Evolutionary conservation across 305 asterid species (phyloP).

Genomic region (Fraxinus platypoda): DNA sequence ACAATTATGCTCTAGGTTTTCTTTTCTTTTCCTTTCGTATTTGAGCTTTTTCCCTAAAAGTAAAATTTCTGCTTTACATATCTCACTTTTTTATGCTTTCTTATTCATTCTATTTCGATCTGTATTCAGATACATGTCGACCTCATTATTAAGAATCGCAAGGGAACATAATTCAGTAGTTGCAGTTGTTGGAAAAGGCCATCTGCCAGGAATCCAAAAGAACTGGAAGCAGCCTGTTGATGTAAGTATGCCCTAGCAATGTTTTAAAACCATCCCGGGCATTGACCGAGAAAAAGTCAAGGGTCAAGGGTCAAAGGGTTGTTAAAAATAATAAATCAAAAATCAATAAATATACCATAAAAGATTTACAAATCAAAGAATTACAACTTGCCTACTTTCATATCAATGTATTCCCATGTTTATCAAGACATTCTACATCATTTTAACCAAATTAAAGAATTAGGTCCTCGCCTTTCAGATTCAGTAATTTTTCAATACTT

Average conservation of each 20-base stretch:
- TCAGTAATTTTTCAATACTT: background rate
- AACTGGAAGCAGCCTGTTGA: slow-evolving; percentile 82
- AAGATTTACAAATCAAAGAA: background rate
- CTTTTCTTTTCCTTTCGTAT: background rate
- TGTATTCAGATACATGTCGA: slow-evolving; percentile 75
- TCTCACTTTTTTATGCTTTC: slow-evolving; percentile 6
- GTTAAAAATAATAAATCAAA: background rate
- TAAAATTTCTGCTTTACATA: background rate
- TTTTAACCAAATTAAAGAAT: background rate
- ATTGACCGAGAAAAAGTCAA: background rate
- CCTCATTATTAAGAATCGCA: slow-evolving; percentile 60
- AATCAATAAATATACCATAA: background rate
- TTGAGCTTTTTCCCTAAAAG: background rate
- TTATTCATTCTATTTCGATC: background rate
- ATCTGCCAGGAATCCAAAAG: slow-evolving; percentile 73
- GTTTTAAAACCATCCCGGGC: background rate
- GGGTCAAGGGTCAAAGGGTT: background rate
- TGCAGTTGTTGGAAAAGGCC: slow-evolving; percentile 95
- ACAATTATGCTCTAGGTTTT: background rate
- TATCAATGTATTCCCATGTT: background rate
- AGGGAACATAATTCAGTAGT: slow-evolving; percentile 77
- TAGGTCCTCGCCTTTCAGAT: background rate
- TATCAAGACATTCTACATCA: background rate
- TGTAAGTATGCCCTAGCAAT: slow-evolving; percentile 35
- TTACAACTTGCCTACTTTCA: background rate